Percentiles rank a stretch among this genome's conserved stretches.
Evolutionary conservation across 345 rosid genomes (phyloP).

Genomic region (Eucalyptus regnans): DNA sequence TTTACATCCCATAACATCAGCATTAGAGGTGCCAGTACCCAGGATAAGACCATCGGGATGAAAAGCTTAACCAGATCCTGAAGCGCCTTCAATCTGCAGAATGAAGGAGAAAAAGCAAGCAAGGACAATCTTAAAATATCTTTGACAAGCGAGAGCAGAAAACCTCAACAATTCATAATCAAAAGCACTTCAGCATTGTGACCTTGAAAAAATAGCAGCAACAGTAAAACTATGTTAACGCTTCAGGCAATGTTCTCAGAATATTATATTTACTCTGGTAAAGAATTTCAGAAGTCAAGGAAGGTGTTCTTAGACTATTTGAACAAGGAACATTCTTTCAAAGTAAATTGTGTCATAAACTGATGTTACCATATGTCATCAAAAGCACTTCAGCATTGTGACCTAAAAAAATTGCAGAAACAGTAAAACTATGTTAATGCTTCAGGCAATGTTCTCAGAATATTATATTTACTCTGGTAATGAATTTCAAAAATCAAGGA

Average conservation of each 20-base stretch:
- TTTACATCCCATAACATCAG: constrained; percentile 96
- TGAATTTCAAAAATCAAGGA: not conserved
- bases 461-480: not conserved
- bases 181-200: not conserved
- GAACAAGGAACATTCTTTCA: not conserved
- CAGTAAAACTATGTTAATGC: not conserved
- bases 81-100: constrained; percentile 54
- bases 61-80: constrained; percentile 34
- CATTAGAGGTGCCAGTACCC: constrained; percentile 78
- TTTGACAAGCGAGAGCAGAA: not conserved
- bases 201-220: not conserved
- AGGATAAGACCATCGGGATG: constrained; percentile 98
- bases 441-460: not conserved
- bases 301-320: not conserved
- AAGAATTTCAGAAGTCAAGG: too few species aligned
- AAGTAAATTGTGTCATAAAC: too few species aligned
- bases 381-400: not conserved
- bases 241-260: not conserved
- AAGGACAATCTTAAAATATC: not conserved
- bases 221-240: not conserved
- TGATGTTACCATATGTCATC: not conserved
- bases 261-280: not conserved
- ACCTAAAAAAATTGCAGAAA: not conserved
- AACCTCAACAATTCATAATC: not conserved
- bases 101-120: not conserved